Conservation (phyloP, 2,329 filamentous ascomycete species). For the Exophiala sp. region DNA sequence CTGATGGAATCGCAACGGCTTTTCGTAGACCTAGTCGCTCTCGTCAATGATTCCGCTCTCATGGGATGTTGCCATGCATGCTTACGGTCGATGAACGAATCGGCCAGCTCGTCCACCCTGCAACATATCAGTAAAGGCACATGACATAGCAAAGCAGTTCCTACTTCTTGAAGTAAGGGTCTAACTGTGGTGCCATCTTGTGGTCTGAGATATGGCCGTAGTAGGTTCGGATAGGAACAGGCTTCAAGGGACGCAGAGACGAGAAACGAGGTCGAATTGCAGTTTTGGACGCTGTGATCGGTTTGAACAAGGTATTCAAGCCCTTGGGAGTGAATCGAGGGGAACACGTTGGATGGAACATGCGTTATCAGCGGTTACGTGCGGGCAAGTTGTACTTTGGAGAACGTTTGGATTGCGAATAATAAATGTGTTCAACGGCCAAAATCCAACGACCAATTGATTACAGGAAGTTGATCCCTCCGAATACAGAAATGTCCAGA, state of each 20-base stretch:
- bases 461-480: neutral
- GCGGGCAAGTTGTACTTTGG: slow-evolving; percentile 2
- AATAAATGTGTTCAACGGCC: neutral
- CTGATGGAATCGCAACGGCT: slow-evolving; percentile 91
- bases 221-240: slow-evolving; percentile 32
- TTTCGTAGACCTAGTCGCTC: slow-evolving; percentile 57
- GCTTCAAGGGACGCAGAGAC: neutral
- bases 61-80: slow-evolving; percentile 2
- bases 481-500: neutral
- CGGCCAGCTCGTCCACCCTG: slow-evolving; percentile 67
- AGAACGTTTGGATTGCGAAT: neutral
- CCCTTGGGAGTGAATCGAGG: slow-evolving; percentile 7
- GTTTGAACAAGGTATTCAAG: slow-evolving; percentile 4
- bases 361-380: slow-evolving; percentile 14
- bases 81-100: slow-evolving; percentile 75
- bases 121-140: slow-evolving; percentile 6
- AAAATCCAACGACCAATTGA: neutral
- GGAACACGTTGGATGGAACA: slow-evolving; percentile 9
- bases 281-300: slow-evolving; percentile 1
- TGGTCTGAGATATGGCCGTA: slow-evolving; percentile 43
- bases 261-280: slow-evolving; percentile 1
- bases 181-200: slow-evolving; percentile 85
- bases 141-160: slow-evolving; percentile 16
- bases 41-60: slow-evolving; percentile 9
- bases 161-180: slow-evolving; percentile 81